A percentile compares a stretch with the other conserved stretches of the same genome.
phyloP scores from a whole-genome alignment of 2,329 filamentous ascomycete species.

The Blastomyces parvus region DNA sequence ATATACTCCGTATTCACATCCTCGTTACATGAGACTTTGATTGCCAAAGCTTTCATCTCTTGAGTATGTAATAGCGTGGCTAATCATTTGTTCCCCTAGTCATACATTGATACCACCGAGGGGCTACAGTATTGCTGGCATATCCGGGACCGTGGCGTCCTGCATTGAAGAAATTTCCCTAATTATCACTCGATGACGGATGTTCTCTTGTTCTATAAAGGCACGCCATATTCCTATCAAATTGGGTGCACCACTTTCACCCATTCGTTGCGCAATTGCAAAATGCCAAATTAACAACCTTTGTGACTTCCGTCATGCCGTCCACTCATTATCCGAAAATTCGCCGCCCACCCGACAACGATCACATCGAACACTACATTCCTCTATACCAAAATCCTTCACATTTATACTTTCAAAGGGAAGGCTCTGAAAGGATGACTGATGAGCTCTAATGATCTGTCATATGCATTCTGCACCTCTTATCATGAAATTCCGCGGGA shows the following conservation, averaged over 20 bases:
- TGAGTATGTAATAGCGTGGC: not conserved
- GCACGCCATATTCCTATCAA: slow-evolving; percentile 11
- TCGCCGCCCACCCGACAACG: not conserved
- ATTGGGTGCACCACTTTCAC: slow-evolving; percentile 6
- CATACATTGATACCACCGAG: slow-evolving; percentile 80
- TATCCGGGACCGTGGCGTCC: slow-evolving; percentile 68
- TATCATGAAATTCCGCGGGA: not conserved
- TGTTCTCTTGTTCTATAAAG: slow-evolving; percentile 13
- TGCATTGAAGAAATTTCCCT: slow-evolving; percentile 84
- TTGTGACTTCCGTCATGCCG: not conserved
- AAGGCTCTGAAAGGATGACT: not conserved
- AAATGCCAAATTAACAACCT: not conserved
- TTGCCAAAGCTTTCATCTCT: not conserved
- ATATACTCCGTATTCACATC: not conserved
- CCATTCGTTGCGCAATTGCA: not conserved
- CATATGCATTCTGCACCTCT: not conserved
- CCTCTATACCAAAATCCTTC: not conserved
- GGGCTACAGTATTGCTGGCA: slow-evolving; percentile 78
- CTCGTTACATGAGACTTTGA: too few relatives aligned
- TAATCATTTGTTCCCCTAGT: slow-evolving; percentile 38
- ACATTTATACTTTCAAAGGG: not conserved
- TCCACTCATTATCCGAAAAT: not conserved
- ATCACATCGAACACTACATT: not conserved
- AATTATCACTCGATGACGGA: slow-evolving; percentile 58
- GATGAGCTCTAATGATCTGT: not conserved